Conservation (phyloP, 2,329 filamentous ascomycete genomes). For the Venturia effusa region DNA sequence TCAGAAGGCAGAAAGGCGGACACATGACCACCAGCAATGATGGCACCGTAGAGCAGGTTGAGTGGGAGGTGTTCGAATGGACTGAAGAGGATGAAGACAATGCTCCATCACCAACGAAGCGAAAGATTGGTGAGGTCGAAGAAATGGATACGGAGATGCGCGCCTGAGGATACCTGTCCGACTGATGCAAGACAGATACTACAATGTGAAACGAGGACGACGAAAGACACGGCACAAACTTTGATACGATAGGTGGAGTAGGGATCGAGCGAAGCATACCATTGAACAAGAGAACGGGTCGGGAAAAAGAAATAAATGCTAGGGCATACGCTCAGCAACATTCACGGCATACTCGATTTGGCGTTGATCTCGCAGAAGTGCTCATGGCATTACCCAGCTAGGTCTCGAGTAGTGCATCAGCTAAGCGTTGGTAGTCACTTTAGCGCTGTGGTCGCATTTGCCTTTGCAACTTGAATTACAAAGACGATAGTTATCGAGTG, state of each 20-base stretch:
- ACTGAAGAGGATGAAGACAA: slow-evolving; percentile 27
- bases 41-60: slow-evolving; percentile 50
- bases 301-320: not conserved
- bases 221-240: not conserved
- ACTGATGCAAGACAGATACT: slow-evolving; percentile 10
- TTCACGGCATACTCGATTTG: not conserved
- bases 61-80: slow-evolving; percentile 78
- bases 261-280: not conserved
- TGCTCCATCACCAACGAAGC: slow-evolving; percentile 7
- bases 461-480: not conserved
- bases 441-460: not conserved
- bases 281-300: not conserved
- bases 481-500: not conserved
- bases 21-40: slow-evolving; percentile 44
- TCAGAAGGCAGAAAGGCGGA: slow-evolving; percentile 51
- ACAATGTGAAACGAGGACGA: not conserved
- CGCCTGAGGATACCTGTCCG: slow-evolving; percentile 22
- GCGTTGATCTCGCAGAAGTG: not conserved
- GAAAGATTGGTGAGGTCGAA: slow-evolving; percentile 22
- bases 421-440: not conserved
- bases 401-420: not conserved
- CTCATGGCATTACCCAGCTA: not conserved
- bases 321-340: not conserved
- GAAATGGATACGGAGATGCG: slow-evolving; percentile 2
- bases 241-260: not conserved